A percentile compares a stretch with the other conserved stretches of the same genome.
These are phyloP conservation scores for Kregervanrija pseudodelftensis DNA, from an alignment of 805 yeast genomes.

Conservation along the genomic window DNA sequence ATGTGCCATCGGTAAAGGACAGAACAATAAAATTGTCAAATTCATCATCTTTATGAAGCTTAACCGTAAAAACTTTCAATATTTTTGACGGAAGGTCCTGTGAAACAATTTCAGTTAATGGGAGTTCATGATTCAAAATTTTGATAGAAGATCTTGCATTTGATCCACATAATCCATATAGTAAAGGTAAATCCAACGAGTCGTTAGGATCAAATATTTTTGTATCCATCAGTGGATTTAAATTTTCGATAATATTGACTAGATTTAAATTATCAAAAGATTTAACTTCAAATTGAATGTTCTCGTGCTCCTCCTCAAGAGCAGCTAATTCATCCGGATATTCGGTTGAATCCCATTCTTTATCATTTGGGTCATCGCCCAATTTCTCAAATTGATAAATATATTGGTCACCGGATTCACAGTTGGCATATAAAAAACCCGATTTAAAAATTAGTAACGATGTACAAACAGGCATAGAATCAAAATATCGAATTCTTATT, in stretches of 20 bases:
- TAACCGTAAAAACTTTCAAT: slow-evolving; percentile 57
- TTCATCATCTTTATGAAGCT: slow-evolving; percentile 33
- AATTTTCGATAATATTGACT: slow-evolving; percentile 40
- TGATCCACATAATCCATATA: slow-evolving; percentile 37
- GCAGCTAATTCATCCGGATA: slow-evolving; percentile 29
- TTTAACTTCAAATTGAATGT: slow-evolving; percentile 24
- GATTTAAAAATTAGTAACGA: slow-evolving; percentile 56
- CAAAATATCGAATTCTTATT: slow-evolving; percentile 63
- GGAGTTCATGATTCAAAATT: slow-evolving; percentile 48
- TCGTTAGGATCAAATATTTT: slow-evolving; percentile 29
- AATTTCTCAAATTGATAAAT: slow-evolving; percentile 75
- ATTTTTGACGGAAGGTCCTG: slow-evolving; percentile 71
- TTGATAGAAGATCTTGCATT: slow-evolving; percentile 41
- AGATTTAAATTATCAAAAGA: slow-evolving; percentile 50
- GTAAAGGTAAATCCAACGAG: slow-evolving; percentile 31
- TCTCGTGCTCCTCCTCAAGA: slow-evolving; percentile 17
- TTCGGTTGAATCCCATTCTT: slow-evolving; percentile 26
- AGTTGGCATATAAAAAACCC: slow-evolving; percentile 69
- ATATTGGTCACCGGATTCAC: slow-evolving; percentile 53
- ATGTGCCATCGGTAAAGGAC: slow-evolving; percentile 57
- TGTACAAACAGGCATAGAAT: slow-evolving; percentile 57
- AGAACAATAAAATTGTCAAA: slow-evolving; percentile 61
- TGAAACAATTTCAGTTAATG: slow-evolving; percentile 56
- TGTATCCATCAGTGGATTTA: slow-evolving; percentile 49
- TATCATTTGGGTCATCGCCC: slow-evolving; percentile 46